Evolutionary conservation across 1,139 yeast genomes (phyloP), one percentile per base, ranked within the genome.

Genomic region (Ogataea hybrid): DNA sequence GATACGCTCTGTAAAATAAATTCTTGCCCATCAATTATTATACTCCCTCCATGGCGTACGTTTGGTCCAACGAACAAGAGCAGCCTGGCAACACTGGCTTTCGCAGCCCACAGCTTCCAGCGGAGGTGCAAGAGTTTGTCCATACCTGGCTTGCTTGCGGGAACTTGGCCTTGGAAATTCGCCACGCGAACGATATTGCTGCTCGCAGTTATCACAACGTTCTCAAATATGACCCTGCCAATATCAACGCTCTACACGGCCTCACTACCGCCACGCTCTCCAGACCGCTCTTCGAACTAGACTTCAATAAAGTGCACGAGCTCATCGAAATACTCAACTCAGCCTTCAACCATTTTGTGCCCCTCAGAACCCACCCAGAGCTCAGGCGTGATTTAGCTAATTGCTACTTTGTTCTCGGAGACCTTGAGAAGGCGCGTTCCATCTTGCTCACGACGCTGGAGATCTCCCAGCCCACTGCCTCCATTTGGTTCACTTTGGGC

Each of bases 81-180:
- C 27, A 23, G 5, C 12, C 6, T 2, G 12, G 27, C 27, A 10
- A 23, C 12, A 12, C 27, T 23, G 27, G 27, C 74, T 80, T 54
- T 79, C 81, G 15, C 55, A 64, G 33, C 56, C 73, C 2, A 53
- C 76, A 38, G 76, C 77, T 3, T 34, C 21, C 37, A 4, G n/a
- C 16, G 25, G 16, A 34, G 10, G 21, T 25, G 15, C 32, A 32
- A n/a, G 32, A 31, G 17, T 28, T 37, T 5, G 29, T 40, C 6
- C 42, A 44, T 18, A 71, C 79, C 1, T 77, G 83, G 83, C 55
- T 67, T 8, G 65, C 71, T 7, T 68, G 77, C 39, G 83, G 79
- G 2, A 62, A 65, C 29, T 73, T 81, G 54, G 80, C 82, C 15
- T 56, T 64, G 32, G 57, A 72, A 2, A 54, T 76, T 36, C 76